Conservation (phyloP, 139 green algal genomes). For the Tetratostichococcus sp. region DNA sequence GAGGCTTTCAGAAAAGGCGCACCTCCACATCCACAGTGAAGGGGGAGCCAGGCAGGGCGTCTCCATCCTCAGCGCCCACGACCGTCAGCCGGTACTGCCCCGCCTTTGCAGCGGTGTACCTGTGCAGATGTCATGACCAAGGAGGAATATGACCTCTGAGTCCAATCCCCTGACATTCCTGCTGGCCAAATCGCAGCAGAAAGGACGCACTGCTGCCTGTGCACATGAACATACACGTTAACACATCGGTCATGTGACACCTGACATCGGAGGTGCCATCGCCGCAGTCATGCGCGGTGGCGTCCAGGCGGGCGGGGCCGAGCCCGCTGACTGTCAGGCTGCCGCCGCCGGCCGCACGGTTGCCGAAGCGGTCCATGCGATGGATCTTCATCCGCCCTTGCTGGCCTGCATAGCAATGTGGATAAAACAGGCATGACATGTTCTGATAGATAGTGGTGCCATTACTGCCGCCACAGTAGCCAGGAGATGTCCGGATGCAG, state of each 20-base stretch:
- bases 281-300: neutral
- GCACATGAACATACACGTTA: no score
- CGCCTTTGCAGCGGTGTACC: neutral
- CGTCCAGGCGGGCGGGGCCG: neutral
- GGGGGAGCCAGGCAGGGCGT: conserved; percentile 10
- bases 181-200: no score
- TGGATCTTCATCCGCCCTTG: neutral
- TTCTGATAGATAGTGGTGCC: no score
- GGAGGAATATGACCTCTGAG: no score
- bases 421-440: no score
- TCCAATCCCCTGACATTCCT: no score
- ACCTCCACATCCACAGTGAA: conserved; percentile 2
- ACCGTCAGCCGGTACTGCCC: conserved; percentile 9
- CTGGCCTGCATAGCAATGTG: neutral
- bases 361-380: conserved; percentile 16
- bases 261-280: conserved; percentile 7
- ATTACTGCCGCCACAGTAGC: no score
- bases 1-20: no score
- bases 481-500: no score
- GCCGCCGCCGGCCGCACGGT: conserved; percentile 2
- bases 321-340: neutral
- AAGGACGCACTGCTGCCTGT: no score
- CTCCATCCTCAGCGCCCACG: neutral
- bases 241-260: neutral
- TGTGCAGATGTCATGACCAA: neutral